Base-by-base conservation (phyloP, 306 rosid genomes). In the Cicer cuneatum region DNA sequence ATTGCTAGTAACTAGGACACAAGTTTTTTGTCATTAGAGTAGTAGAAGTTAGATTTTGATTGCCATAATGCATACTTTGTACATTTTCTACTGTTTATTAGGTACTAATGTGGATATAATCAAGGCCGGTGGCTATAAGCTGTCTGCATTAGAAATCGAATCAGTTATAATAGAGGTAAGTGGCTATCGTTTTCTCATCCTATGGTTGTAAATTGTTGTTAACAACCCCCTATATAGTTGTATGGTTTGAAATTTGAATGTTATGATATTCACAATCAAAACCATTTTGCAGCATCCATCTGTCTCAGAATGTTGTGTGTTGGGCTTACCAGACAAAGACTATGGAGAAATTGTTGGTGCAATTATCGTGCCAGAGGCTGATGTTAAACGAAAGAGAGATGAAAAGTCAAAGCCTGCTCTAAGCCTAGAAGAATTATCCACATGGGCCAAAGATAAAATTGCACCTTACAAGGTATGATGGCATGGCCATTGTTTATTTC, bases 71-170 rank as follows among this genome's bases (percentile, higher is more conserved):
- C 52, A 58, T 59, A 14, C 21, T 35, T 24, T 61, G 47, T 15
- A 45, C 39, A 60, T 11, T 63, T 3, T 73, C 57, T 60, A 45
- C 59, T 58, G 43, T 78, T 74, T 79, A 63, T 86, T 86, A 94
- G 98, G 98, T 79, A 86, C 91, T 57, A 94, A 75, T 63, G 97
- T 89, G 2, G 97, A 90, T 86, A 88, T 94, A 60, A 90, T 94
- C 92, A 94, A 94, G 89, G 95, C 87, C 24, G 98, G 98, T 61
- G 97, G 97, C 57, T 91, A 86, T 86, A 94, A 94, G 77, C 81
- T 91, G 73, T 94, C 97, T 49, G 97, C 96, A 9, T 80, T 94
- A 81, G 97, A 94, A 83, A 94, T 91, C 14, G 98, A 94, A 83
- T 94, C 97, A n/a, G 85, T 87, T 62, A 79, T 94, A 45, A 48